Base-by-base conservation (phyloP, 1,139 yeast species). In the Eremothecium coryli region DNA sequence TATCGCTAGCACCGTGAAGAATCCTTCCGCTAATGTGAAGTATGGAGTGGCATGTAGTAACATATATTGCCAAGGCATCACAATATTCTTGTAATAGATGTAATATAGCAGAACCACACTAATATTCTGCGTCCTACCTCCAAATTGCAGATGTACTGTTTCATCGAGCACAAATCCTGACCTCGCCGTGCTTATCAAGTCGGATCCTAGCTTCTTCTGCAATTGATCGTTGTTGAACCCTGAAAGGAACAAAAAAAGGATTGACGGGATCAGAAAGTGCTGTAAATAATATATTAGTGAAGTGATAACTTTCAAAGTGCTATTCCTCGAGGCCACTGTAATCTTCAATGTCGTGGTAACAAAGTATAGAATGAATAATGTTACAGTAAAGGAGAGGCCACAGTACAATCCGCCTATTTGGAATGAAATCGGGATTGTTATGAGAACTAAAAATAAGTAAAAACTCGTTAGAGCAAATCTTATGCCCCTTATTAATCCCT, bases 391-490 rank as follows among this genome's bases (percentile, higher is more conserved):
- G 12, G 93, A 75, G 45, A 90, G 63, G 0, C 98, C 98, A 60
- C 97, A 88, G 37, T 75, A 70, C 20, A 79, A 70, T 1, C 97
- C 97, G 11, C 97, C 97, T 22, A 85, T 80, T 53, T 88, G 95
- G 60, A 90, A 90, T n/a, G 96, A 85, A 43, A 90, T 68, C 4
- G 97, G 97, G 12, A 90, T 80, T 2, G 96, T 82, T 23, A 88
- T 66, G 30, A 90, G 72, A 15, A 85, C 75, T 33, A 85, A 70
- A 11, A 74, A 61, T 37, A 85, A 66, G 53, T 80, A 79, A 25
- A 75, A 56, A 3, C 76, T 59, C 2, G 82, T 73, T 38, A 76
- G 64, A 16, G 71, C 32, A 23, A 49, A 48, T 26, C 60, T 49
- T 16, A 48, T 33, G 31, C 49, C 41, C 37, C 43, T 49, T 21